phyloP scores from a whole-genome alignment of 139 green algal species.

The Picochlorum sp. region DNA sequence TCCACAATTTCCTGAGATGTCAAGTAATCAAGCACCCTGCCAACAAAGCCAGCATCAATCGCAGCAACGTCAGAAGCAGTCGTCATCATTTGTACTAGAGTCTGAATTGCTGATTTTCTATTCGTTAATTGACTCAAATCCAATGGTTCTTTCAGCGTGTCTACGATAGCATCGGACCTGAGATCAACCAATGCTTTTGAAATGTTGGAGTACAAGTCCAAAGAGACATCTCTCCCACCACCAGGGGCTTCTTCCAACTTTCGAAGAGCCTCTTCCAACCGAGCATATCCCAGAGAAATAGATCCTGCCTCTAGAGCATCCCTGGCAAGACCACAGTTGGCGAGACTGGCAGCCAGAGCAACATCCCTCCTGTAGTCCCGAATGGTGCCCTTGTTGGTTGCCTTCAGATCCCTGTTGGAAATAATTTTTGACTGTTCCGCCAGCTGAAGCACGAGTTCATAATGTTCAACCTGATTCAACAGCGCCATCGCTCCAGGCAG shows the following conservation, averaged over 20 bases:
- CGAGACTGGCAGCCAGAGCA: conserved; percentile 39
- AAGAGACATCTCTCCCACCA: conserved; percentile 22
- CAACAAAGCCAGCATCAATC: conserved; percentile 2
- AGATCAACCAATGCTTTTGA: conserved; percentile 26
- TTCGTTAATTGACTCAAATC: conserved; percentile 13
- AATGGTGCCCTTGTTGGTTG: background rate
- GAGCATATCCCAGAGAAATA: conserved; percentile 14
- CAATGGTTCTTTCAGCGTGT: conserved; percentile 19
- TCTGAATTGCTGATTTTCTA: background rate
- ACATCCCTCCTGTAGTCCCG: conserved; percentile 26
- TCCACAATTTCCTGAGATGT: conserved; percentile 31
- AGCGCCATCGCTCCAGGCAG: conserved; percentile 43
- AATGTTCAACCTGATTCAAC: conserved; percentile 40
- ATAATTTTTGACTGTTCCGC: conserved; percentile 6
- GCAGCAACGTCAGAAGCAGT: background rate
- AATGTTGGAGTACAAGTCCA: conserved; percentile 36
- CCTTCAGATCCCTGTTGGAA: conserved; percentile 11
- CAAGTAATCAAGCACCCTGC: conserved; percentile 17
- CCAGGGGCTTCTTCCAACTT: background rate
- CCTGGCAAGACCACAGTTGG: conserved; percentile 40
- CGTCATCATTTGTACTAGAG: background rate
- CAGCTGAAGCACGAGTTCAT: conserved; percentile 31
- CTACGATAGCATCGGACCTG: conserved; percentile 25
- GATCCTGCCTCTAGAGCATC: conserved; percentile 11
- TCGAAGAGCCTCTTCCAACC: conserved; percentile 46